Evolutionary conservation across 2,329 filamentous ascomycete species (phyloP).

Genomic region (Trichoderma pleuroti): DNA sequence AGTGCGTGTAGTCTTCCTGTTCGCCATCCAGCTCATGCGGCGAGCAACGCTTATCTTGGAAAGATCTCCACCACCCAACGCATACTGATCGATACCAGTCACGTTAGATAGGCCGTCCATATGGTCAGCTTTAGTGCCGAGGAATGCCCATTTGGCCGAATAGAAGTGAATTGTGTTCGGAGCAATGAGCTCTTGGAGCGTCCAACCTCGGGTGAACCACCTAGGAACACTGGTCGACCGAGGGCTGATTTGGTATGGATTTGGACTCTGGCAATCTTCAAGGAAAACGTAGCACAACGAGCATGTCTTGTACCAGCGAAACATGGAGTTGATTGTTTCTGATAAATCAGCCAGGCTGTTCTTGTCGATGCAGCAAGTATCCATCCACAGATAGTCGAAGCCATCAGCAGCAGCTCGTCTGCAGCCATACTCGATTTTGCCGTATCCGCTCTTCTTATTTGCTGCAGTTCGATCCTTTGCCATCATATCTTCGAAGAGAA

Average conservation of each 20-base stretch:
- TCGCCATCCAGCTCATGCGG: constrained; percentile 21
- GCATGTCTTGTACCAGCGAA: neutral
- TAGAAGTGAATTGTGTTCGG: neutral
- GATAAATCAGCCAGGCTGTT: constrained; percentile 27
- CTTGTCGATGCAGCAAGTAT: constrained; percentile 32
- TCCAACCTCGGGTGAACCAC: constrained; percentile 51
- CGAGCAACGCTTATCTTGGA: neutral
- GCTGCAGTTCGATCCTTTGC: neutral
- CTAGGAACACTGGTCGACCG: too few relatives aligned
- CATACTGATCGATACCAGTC: neutral
- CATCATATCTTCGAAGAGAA: constrained; percentile 27
- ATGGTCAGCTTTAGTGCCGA: neutral
- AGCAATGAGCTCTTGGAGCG: constrained; percentile 51
- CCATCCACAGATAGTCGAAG: constrained; percentile 28
- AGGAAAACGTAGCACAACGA: neutral
- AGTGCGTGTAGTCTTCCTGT: constrained; percentile 14
- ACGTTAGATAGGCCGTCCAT: neutral
- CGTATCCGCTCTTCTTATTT: constrained; percentile 20
- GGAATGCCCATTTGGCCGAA: neutral
- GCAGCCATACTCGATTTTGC: constrained; percentile 24
- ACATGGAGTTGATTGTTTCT: neutral
- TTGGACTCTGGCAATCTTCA: too few relatives aligned
- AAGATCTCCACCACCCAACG: neutral
- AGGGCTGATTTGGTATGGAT: too few relatives aligned
- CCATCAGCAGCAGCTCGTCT: constrained; percentile 23